phyloP scores from a whole-genome alignment of 1,139 yeast genomes.

The Lodderomyces elongisporus region DNA sequence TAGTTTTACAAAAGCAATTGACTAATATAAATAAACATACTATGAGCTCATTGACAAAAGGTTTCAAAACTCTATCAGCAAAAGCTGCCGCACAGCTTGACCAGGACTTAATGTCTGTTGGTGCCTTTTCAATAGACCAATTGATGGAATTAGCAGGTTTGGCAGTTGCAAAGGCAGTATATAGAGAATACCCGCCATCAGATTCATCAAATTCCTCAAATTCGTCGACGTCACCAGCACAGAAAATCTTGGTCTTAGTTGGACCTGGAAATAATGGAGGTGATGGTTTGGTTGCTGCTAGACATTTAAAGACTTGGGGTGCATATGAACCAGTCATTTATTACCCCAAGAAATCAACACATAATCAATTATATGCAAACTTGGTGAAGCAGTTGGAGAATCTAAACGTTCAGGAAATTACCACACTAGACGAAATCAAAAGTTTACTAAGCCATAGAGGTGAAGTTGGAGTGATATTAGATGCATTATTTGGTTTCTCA shows the following conservation, averaged over 20 bases:
- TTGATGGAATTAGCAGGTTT: constrained; percentile 96
- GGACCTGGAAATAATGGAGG: constrained; percentile 99
- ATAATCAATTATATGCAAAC: constrained; percentile 37
- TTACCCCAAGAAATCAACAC: constrained; percentile 57
- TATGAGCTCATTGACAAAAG: constrained; percentile 2
- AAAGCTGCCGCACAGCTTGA: constrained; percentile 76
- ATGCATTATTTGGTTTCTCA: constrained; percentile 89
- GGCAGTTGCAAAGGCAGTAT: constrained; percentile 86
- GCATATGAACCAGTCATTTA: constrained; percentile 65
- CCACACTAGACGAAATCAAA: constrained; percentile 32
- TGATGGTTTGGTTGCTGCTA: constrained; percentile 92
- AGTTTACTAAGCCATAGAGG: constrained; percentile 17
- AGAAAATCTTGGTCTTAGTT: constrained; percentile 58
- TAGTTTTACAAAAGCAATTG: too few relatives aligned
- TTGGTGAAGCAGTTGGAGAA: constrained; percentile 57
- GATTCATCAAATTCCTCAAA: constrained; percentile 15
- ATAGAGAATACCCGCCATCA: constrained; percentile 50
- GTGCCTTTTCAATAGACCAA: constrained; percentile 86
- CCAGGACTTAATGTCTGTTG: constrained; percentile 77
- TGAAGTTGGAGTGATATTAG: constrained; percentile 43
- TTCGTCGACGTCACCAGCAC: background rate
- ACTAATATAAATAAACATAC: too few relatives aligned
- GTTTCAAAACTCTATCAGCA: constrained; percentile 47
- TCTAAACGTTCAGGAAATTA: constrained; percentile 45
- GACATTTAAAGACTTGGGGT: constrained; percentile 77